phyloP scores from a whole-genome alignment of 768 basidiomycete genomes.

The Leccinum uliginosum region DNA sequence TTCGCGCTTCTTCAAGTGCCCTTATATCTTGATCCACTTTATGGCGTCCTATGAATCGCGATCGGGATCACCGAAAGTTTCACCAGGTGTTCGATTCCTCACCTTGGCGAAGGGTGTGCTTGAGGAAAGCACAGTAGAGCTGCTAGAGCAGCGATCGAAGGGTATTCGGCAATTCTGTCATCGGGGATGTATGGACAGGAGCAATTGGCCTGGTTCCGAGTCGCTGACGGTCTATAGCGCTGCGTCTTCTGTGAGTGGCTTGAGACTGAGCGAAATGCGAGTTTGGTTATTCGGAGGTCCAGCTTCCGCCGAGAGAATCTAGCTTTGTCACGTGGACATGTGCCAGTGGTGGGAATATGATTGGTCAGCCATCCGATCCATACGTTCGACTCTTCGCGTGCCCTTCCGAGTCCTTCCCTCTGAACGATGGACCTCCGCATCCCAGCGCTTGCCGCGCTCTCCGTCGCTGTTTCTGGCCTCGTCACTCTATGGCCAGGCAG shows the following conservation, averaged over 20 bases:
- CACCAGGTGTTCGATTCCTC: slow-evolving; percentile 87
- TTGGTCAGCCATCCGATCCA: slow-evolving; percentile 15
- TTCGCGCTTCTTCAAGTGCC: slow-evolving; percentile 85
- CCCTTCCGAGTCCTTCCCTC: too few species aligned
- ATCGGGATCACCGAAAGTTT: slow-evolving; percentile 86
- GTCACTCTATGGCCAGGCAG: slow-evolving; percentile 3
- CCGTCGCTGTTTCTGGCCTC: slow-evolving; percentile 6
- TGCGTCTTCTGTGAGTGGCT: slow-evolving; percentile 84
- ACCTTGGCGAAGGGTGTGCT: slow-evolving; percentile 65
- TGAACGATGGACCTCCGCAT: slow-evolving; percentile 11
- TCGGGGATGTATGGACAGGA: slow-evolving; percentile 20
- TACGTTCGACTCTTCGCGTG: too few species aligned
- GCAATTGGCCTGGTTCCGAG: slow-evolving; percentile 43
- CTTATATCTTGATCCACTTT: slow-evolving; percentile 91
- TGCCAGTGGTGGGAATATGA: too few species aligned
- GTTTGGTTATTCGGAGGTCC: too few species aligned
- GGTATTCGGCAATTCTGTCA: slow-evolving; percentile 73
- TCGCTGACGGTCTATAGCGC: too few species aligned
- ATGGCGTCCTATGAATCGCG: slow-evolving; percentile 73
- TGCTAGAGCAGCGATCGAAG: neutral
- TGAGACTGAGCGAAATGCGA: slow-evolving; percentile 89
- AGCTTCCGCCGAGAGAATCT: too few species aligned
- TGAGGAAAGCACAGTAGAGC: slow-evolving; percentile 38
- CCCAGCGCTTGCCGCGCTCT: slow-evolving; percentile 9
- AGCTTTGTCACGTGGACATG: too few species aligned